Conservation (phyloP, 2,329 filamentous ascomycete species). For the Pseudofabraea citricarpa region DNA sequence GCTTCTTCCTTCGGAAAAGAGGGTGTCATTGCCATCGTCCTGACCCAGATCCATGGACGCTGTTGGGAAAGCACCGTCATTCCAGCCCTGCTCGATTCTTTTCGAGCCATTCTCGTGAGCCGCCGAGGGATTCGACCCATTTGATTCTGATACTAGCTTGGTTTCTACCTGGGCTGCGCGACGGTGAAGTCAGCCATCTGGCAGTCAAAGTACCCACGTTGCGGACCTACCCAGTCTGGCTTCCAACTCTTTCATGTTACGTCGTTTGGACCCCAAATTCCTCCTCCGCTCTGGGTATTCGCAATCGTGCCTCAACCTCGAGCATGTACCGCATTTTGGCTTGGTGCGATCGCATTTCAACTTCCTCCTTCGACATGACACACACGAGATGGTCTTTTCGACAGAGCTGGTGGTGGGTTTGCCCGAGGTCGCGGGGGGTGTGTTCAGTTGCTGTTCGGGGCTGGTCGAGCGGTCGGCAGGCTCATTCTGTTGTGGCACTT, state of each 20-base stretch:
- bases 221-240: constrained; percentile 75
- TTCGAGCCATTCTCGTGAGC: no score
- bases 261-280: constrained; percentile 63
- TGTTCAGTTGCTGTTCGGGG: not conserved
- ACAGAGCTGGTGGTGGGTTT: not conserved
- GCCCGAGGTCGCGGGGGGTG: not conserved
- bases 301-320: constrained; percentile 55
- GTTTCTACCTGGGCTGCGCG: constrained; percentile 7
- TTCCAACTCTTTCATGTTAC: constrained; percentile 67
- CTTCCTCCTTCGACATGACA: constrained; percentile 85
- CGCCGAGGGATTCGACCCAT: no score
- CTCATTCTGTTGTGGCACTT: no score
- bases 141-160: not conserved
- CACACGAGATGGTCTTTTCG: constrained; percentile 49
- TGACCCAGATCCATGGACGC: not conserved
- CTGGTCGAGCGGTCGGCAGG: not conserved
- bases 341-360: constrained; percentile 61
- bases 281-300: constrained; percentile 62
- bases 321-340: constrained; percentile 58
- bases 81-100: no score
- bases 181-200: not conserved
- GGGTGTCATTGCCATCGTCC: not conserved
- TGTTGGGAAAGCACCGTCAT: not conserved
- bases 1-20: no score
- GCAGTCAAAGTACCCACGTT: not conserved